Conservation (phyloP, 305 asterid species). For the Solanum aculeatissimum region DNA sequence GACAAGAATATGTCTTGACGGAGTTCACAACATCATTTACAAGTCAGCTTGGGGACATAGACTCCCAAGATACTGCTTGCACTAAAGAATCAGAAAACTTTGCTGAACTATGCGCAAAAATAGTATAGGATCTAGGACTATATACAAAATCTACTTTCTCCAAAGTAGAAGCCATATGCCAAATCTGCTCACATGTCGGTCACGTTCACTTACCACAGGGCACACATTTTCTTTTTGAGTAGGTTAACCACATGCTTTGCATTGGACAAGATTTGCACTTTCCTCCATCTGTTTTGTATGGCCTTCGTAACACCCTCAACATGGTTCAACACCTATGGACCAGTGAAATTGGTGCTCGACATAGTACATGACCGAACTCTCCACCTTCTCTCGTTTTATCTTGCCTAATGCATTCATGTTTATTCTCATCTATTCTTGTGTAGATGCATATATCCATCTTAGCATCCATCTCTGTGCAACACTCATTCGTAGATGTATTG, state of each 20-base stretch:
- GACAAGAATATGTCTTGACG: not conserved
- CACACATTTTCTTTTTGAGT: not conserved
- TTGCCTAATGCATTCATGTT: not conserved
- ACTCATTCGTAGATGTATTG: not conserved
- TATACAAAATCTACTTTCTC: not conserved
- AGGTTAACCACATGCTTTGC: not conserved
- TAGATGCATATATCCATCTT: not conserved
- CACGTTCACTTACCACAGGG: not conserved
- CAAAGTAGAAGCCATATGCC: not conserved
- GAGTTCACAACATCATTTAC: not conserved
- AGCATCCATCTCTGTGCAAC: not conserved
- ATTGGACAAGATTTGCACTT: not conserved
- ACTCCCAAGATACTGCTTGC: not conserved
- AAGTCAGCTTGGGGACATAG: not conserved
- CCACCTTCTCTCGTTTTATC: not conserved
- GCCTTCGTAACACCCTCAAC: not conserved
- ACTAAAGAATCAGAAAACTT: not conserved
- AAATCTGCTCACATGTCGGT: not conserved
- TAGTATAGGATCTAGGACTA: not conserved
- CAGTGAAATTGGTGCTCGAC: not conserved
- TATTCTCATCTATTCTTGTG: not conserved
- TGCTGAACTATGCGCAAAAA: not conserved
- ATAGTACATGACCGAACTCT: not conserved
- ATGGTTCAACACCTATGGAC: not conserved
- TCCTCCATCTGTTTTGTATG: not conserved